A percentile compares a stretch with the other conserved stretches of the same genome.
Evolutionary conservation across 1,284 basidiomycete genomes (phyloP).

Genomic region (Lignosus rhinocerotis): DNA sequence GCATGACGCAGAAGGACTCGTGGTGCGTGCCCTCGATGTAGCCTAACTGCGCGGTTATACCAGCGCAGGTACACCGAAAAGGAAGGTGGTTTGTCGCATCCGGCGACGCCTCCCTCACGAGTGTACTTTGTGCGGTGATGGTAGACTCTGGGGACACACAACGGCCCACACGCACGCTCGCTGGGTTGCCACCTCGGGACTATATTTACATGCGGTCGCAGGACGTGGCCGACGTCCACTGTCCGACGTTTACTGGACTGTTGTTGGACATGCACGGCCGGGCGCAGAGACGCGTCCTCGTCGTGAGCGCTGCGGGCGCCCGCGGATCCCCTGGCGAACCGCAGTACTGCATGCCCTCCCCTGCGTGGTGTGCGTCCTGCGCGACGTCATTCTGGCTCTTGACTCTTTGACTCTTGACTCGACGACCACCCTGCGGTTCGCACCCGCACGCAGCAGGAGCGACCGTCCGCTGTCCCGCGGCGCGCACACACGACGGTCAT

Average conservation of each 20-base stretch:
- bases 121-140: conserved; percentile 2
- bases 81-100: conserved; percentile 4
- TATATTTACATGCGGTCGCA: background rate
- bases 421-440: background rate
- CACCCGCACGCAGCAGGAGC: background rate
- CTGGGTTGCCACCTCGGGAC: conserved; percentile 4
- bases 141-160: background rate
- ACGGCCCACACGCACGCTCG: conserved; percentile 1
- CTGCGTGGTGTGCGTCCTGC: background rate
- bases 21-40: background rate
- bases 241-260: background rate
- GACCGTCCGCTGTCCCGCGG: background rate
- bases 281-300: background rate
- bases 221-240: background rate
- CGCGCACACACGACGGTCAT: background rate
- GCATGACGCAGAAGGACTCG: conserved; percentile 3
- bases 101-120: background rate
- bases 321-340: background rate
- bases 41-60: conserved; percentile 13
- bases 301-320: background rate
- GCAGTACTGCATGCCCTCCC: background rate
- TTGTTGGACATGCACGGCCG: too few relatives aligned
- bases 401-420: too few relatives aligned
- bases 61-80: background rate
- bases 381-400: background rate